Evolutionary conservation across 2,329 filamentous ascomycete species (phyloP).

Genomic region (Colletotrichum scovillei): DNA sequence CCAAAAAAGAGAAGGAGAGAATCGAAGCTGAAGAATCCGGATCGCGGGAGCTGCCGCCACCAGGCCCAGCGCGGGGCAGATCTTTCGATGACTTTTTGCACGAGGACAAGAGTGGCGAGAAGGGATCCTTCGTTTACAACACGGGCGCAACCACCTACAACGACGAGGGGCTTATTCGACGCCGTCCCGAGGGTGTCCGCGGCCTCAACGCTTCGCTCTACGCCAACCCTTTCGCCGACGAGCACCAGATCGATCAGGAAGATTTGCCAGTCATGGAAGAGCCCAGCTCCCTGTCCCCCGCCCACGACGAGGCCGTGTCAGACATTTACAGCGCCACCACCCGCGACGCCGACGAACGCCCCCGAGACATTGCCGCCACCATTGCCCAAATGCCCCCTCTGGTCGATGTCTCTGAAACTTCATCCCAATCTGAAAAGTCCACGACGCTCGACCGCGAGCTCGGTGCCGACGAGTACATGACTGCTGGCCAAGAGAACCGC

Average conservation of each 20-base stretch:
- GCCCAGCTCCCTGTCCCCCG: constrained; percentile 56
- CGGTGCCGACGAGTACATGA: constrained; percentile 62
- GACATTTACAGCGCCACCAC: constrained; percentile 70
- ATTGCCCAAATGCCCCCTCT: constrained; percentile 43
- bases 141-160: constrained; percentile 60
- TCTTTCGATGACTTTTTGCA: constrained; percentile 71
- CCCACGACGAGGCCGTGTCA: constrained; percentile 59
- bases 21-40: constrained; percentile 37
- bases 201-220: constrained; percentile 60
- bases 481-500: constrained; percentile 59
- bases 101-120: constrained; percentile 61
- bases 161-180: constrained; percentile 60
- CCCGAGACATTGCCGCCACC: constrained; percentile 37
- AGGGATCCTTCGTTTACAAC: constrained; percentile 68
- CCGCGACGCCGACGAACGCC: constrained; percentile 44
- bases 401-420: constrained; percentile 44
- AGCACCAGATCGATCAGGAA: constrained; percentile 63
- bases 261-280: constrained; percentile 48
- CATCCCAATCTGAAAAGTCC: constrained; percentile 29
- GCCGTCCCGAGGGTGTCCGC: constrained; percentile 58
- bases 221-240: constrained; percentile 70
- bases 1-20: constrained; percentile 54
- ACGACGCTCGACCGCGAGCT: constrained; percentile 45
- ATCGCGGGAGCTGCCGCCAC: constrained; percentile 26
- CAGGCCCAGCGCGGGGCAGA: constrained; percentile 44